Percentiles rank a stretch among this genome's conserved stretches.
These are phyloP conservation scores for Diaporthe velutina DNA, from an alignment of 2,329 filamentous ascomycete species.

Conservation along the genomic window DNA sequence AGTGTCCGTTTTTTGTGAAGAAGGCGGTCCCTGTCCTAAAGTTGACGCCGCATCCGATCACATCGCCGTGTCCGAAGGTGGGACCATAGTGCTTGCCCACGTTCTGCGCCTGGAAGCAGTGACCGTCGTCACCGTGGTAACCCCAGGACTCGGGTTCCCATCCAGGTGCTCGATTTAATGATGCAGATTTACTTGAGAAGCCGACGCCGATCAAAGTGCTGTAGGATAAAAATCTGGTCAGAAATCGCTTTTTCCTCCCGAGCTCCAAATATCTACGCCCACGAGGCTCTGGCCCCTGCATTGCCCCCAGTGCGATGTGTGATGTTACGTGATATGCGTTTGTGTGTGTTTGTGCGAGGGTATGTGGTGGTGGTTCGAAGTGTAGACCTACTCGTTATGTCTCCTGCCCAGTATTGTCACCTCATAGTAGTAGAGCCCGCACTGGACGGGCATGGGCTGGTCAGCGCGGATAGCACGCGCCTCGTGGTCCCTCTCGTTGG, in stretches of 20 bases:
- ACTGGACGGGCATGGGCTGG: slow-evolving; percentile 87
- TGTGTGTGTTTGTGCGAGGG: background rate
- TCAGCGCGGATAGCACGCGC: slow-evolving; percentile 87
- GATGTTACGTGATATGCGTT: background rate
- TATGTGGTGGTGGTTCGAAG: slow-evolving; percentile 1
- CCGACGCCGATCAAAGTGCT: slow-evolving; percentile 74
- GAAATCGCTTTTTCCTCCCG: background rate
- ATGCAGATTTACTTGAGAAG: slow-evolving; percentile 67
- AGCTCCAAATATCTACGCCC: background rate
- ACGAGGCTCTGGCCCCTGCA: no score
- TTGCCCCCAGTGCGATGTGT: background rate
- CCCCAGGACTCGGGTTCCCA: slow-evolving; percentile 79
- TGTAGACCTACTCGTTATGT: slow-evolving; percentile 65
- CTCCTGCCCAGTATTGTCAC: slow-evolving; percentile 65
- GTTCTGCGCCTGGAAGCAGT: slow-evolving; percentile 69
- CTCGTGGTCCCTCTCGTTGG: slow-evolving; percentile 74
- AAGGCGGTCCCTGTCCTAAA: slow-evolving; percentile 75
- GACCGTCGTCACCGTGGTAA: slow-evolving; percentile 77
- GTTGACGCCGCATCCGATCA: slow-evolving; percentile 76
- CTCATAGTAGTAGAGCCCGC: slow-evolving; percentile 96
- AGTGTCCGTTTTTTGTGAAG: slow-evolving; percentile 75
- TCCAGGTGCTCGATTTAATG: slow-evolving; percentile 69
- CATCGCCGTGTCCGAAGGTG: slow-evolving; percentile 67
- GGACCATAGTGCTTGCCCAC: slow-evolving; percentile 70
- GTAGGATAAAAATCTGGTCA: slow-evolving; percentile 1